These are phyloP conservation scores for Monilinia fructicola DNA, from an alignment of 2,329 filamentous ascomycete genomes.

Conservation along the genomic window DNA sequence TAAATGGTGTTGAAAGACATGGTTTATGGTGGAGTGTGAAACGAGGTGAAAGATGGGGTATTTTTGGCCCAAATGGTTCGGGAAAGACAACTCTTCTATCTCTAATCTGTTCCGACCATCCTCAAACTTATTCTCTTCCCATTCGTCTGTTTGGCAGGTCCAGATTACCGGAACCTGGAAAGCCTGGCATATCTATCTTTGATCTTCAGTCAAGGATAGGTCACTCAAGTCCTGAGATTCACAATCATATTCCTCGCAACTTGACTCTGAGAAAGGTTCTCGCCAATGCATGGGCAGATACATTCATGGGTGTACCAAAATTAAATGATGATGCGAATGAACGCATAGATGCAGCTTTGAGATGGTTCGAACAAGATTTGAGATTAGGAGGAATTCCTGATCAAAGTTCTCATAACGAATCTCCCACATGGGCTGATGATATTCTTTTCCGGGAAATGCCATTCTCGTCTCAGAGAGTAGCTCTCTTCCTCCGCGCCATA, in stretches of 20 bases:
- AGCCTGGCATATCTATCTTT: constrained; percentile 81
- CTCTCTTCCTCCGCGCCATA: constrained; percentile 78
- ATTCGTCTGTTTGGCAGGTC: constrained; percentile 82
- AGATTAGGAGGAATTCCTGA: constrained; percentile 44
- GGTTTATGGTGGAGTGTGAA: constrained; percentile 83
- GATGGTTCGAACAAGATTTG: constrained; percentile 79
- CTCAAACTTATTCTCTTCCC: constrained; percentile 86
- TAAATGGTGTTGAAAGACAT: constrained; percentile 47
- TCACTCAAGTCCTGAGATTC: constrained; percentile 90
- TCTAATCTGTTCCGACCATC: constrained; percentile 91
- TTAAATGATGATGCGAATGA: constrained; percentile 57
- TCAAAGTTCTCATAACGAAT: constrained; percentile 33
- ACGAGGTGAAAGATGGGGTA: constrained; percentile 82
- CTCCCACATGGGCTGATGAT: constrained; percentile 62
- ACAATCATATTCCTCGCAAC: constrained; percentile 82
- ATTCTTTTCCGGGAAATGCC: constrained; percentile 70
- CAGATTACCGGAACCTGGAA: constrained; percentile 67
- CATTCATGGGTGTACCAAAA: constrained; percentile 70
- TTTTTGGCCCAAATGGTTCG: constrained; percentile 91
- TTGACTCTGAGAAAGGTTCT: constrained; percentile 72
- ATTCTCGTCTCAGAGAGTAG: constrained; percentile 80
- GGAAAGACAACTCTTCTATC: constrained; percentile 95
- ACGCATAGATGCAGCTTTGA: constrained; percentile 67
- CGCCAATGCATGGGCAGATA: constrained; percentile 88
- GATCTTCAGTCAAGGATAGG: constrained; percentile 88